These are phyloP conservation scores for Plantago lanceolata DNA, from an alignment of 305 asterid species.

Conservation along the genomic window DNA sequence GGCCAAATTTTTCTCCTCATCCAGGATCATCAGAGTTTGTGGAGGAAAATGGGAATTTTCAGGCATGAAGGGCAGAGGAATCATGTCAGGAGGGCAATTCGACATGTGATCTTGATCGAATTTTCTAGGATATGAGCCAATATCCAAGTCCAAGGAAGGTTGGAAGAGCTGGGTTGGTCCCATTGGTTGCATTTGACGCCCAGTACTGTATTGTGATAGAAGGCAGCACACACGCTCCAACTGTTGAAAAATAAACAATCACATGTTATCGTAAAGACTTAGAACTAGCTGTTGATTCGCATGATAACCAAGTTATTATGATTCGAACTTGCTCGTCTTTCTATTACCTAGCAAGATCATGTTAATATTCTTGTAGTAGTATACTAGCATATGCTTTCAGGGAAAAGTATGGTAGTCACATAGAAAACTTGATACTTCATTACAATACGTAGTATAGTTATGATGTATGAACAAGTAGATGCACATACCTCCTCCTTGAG, in stretches of 20 bases:
- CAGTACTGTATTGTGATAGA: conserved; percentile 58
- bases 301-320: too few species aligned
- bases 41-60: conserved; percentile 46
- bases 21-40: conserved; percentile 42
- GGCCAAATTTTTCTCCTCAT: conserved; percentile 67
- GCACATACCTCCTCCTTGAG: conserved; percentile 77
- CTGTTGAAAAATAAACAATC: conserved; percentile 24
- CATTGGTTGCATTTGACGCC: conserved; percentile 45
- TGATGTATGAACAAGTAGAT: neutral
- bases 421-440: neutral
- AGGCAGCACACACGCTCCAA: conserved; percentile 61
- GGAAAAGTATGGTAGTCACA: neutral
- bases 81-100: conserved; percentile 40
- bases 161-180: conserved; percentile 39
- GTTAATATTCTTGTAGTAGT: too few species aligned
- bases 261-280: too few species aligned
- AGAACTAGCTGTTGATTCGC: too few species aligned
- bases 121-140: conserved; percentile 48
- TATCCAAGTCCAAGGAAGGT: conserved; percentile 62
- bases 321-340: too few species aligned
- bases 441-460: too few species aligned
- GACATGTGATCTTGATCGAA: conserved; percentile 38
- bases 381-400: too few species aligned
- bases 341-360: too few species aligned
- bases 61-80: conserved; percentile 47